Base-by-base conservation (phyloP, 2,329 filamentous ascomycete genomes). In the Trichoderma afroharzianum region DNA sequence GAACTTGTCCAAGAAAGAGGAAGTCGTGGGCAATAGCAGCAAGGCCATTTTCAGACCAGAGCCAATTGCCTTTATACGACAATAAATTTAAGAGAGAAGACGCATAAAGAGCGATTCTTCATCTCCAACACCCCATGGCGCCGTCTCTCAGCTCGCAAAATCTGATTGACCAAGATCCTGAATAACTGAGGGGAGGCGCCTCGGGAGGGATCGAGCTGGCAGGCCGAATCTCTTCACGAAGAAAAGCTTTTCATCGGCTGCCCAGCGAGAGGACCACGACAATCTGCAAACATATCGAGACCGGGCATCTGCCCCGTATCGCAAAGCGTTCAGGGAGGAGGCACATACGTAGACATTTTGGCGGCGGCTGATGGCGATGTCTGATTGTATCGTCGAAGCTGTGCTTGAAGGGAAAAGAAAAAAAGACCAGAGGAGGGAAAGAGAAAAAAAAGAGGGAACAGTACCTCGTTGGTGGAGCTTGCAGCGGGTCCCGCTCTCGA, bases 191-290 rank as follows among this genome's bases (percentile, higher is more conserved):
- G 88, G 88, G 88, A 88, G 87, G 84, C 80, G 83, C 79, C 78
- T 69, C 82, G 82, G 87, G 92, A 93, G 87, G 85, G 83, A 92
- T 94, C 92, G 92, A 94, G 92, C 92, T 94, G 91, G 90, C 87
- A 83, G 81, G 77, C 72, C 76, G 74, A 73, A 73, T 81, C 79
- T 79, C 76, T 77, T 69, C 73, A 68, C 32, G 7, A 68, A 33
- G 32, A 59, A 66, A 53, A 63, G 43, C n/a, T 63, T 28, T 62
- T 24, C 84, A 76, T 70, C 70, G 76, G 75, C 77, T 81, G 82
- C 88, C 91, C 90, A 94, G 92, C 90, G 89, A 93, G 90, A 92
- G 90, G 90, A 93, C 92, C 87, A 89, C 89, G 88, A 93, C 91
- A 93, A 93, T 92, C 90, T 89, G 84, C 85, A 84, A 85, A 81